These are phyloP conservation scores for Colletotrichum echinochloae DNA, from an alignment of 2,329 filamentous ascomycete genomes.

Conservation along the genomic window DNA sequence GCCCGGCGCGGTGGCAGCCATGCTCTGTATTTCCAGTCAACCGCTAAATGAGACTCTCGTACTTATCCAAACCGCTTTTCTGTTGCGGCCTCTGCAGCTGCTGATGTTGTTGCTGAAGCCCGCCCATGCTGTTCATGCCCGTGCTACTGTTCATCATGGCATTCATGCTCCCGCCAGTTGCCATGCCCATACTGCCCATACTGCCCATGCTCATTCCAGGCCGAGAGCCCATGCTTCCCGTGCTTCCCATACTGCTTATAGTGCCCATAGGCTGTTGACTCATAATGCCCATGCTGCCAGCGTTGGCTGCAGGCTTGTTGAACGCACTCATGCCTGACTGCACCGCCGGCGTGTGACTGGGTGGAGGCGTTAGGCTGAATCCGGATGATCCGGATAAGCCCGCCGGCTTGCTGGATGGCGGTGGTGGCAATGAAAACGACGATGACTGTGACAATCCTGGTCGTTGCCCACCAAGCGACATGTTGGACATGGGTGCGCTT, in stretches of 20 bases:
- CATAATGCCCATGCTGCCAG: slow-evolving; percentile 36
- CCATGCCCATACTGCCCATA: slow-evolving; percentile 45
- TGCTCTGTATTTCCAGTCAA: slow-evolving; percentile 13
- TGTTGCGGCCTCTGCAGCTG: slow-evolving; percentile 49
- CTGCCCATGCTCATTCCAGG: slow-evolving; percentile 34
- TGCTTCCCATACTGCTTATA: slow-evolving; percentile 40
- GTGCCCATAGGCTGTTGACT: slow-evolving; percentile 26
- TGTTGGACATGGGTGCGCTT: slow-evolving; percentile 58
- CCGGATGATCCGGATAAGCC: slow-evolving; percentile 48
- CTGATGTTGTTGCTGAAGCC: slow-evolving; percentile 44
- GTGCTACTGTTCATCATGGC: slow-evolving; percentile 44
- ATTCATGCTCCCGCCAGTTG: slow-evolving; percentile 47
- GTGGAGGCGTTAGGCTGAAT: slow-evolving; percentile 63
- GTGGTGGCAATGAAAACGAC: slow-evolving; percentile 70
- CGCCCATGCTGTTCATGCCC: slow-evolving; percentile 43
- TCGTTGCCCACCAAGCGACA: slow-evolving; percentile 61
- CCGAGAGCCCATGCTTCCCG: slow-evolving; percentile 41
- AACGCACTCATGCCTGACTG: slow-evolving; percentile 43
- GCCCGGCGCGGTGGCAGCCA: neutral
- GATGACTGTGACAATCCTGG: slow-evolving; percentile 53
- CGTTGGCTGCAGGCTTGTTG: slow-evolving; percentile 33
- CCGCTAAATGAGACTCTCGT: slow-evolving; percentile 71
- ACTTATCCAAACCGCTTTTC: slow-evolving; percentile 73
- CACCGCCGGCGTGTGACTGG: slow-evolving; percentile 48
- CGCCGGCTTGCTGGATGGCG: slow-evolving; percentile 53